Base-by-base conservation (phyloP, 225 moss, liverwort and hornwort species). In the Sphagnum contortum region DNA sequence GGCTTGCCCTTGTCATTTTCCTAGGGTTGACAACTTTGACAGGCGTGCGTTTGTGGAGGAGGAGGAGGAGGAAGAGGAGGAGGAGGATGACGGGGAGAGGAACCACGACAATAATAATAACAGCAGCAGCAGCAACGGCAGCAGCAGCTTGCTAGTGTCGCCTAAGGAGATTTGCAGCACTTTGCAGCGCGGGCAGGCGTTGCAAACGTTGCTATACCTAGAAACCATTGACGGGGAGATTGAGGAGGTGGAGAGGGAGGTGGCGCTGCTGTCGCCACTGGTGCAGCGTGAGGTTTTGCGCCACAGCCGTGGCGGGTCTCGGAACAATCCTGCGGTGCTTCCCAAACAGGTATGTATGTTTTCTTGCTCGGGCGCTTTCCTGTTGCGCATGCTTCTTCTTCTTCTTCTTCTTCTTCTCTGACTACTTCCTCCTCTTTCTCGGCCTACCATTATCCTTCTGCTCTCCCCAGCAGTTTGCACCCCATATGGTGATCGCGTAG, bases 151-250 rank as follows among this genome's bases (percentile, higher is more conserved):
- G 48, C 47, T 77, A 50, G 77, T 65, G 65, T 68, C 72, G 45
- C 48, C 68, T 8, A 68, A 64, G 59, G 45, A 77, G 68, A 54
- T 50, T 59, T 65, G 68, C 46, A 53, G 55, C 12, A 63, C 62
- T 5, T 55, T 64, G 60, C 55, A 45, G 9, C 12, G 64, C 56
- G 76, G 67, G 10, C 54, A 60, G 52, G 50, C 48, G 59, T 68
- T 77, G 74, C 79, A 70, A 58, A 73, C 82, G 48, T 66, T 77
- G 64, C 68, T 86, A 49, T 86, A 76, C 74, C 65, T 86, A 68
- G 86, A 86, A 77, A 86, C 86, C 4, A 76, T 79, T 44, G 86
- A 86, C 66, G 86, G 86, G 69, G 79, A 79, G 48, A 61, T 80
- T 45, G 82, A 79, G 60, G 86, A 82, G 64, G 86, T 82, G 51